Evolutionary conservation across 345 rosid species (phyloP).

Genomic region (Salix viminalis): DNA sequence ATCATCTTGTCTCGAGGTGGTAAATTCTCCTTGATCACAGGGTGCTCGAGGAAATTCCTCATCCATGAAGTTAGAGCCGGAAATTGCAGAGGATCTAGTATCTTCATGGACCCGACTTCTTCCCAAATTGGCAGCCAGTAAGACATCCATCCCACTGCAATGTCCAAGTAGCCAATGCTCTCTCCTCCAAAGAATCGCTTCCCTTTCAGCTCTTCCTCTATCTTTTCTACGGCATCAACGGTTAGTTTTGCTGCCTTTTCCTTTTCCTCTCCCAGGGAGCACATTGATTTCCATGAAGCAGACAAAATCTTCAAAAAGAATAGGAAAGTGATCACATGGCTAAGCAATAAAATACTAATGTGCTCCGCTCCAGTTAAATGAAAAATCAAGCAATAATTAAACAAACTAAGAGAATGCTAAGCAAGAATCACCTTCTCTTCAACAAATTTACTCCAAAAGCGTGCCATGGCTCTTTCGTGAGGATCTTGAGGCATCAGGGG

Average conservation of each 20-base stretch:
- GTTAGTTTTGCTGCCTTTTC: slow-evolving; percentile 7
- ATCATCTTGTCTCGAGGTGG: slow-evolving; percentile 30
- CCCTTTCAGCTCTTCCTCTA: slow-evolving; percentile 30
- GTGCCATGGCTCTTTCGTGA: slow-evolving; percentile 27
- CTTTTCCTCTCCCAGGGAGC: slow-evolving; percentile 20
- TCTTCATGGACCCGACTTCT: slow-evolving; percentile 25
- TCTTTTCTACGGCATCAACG: slow-evolving; percentile 25
- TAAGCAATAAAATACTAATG: too few species aligned
- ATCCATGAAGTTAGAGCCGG: slow-evolving; percentile 31
- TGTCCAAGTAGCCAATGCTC: slow-evolving; percentile 33
- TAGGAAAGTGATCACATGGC: background rate
- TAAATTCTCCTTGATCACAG: slow-evolving; percentile 22
- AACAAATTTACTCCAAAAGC: slow-evolving; percentile 37
- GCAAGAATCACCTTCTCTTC: slow-evolving; percentile 26
- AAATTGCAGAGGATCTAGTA: slow-evolving; percentile 12
- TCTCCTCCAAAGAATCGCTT: slow-evolving; percentile 31
- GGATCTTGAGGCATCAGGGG: slow-evolving; percentile 42
- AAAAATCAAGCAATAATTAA: background rate
- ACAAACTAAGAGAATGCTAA: background rate
- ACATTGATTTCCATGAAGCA: slow-evolving; percentile 6
- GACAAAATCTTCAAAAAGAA: background rate
- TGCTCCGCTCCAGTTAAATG: background rate
- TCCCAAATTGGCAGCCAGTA: slow-evolving; percentile 30
- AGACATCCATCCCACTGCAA: slow-evolving; percentile 28
- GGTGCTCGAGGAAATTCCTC: slow-evolving; percentile 20